Conservation (phyloP, 306 rosid genomes). For the Vigna unguiculata region DNA sequence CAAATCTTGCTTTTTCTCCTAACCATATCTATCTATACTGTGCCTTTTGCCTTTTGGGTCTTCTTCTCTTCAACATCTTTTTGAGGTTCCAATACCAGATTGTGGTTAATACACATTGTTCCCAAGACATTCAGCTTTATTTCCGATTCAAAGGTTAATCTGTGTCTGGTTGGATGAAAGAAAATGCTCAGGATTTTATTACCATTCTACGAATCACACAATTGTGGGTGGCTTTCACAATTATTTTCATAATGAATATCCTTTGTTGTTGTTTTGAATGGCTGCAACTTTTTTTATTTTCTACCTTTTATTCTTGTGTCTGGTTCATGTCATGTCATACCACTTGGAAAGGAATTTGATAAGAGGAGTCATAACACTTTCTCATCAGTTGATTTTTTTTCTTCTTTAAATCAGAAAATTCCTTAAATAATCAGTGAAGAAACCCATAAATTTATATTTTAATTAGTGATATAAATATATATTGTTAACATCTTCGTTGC, state of each 20-base stretch:
- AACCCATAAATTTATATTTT: no score
- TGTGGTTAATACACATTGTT: constrained; percentile 41
- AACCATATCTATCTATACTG: constrained; percentile 42
- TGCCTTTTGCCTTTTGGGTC: constrained; percentile 38
- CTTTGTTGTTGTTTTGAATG: constrained; percentile 34
- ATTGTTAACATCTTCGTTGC: neutral
- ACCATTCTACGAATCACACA: neutral
- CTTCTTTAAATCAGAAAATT: neutral
- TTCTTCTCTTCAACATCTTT: constrained; percentile 38
- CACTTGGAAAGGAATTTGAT: constrained; percentile 7
- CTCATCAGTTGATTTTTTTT: no score
- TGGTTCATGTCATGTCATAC: constrained; percentile 42
- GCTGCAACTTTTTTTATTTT: constrained; percentile 38
- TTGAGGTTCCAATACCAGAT: constrained; percentile 42
- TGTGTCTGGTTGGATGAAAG: constrained; percentile 10
- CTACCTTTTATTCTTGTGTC: constrained; percentile 31
- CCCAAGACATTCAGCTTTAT: constrained; percentile 35
- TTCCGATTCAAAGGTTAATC: constrained; percentile 36
- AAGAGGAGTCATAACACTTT: no score
- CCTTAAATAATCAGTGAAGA: no score
- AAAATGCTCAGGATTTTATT: constrained; percentile 18
- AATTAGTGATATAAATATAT: no score
- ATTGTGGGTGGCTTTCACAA: constrained; percentile 3
- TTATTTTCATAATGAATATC: constrained; percentile 36
- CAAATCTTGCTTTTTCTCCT: constrained; percentile 43